Conservation (phyloP, 2,329 filamentous ascomycete species). For the Apiospora kogelbergensis region DNA sequence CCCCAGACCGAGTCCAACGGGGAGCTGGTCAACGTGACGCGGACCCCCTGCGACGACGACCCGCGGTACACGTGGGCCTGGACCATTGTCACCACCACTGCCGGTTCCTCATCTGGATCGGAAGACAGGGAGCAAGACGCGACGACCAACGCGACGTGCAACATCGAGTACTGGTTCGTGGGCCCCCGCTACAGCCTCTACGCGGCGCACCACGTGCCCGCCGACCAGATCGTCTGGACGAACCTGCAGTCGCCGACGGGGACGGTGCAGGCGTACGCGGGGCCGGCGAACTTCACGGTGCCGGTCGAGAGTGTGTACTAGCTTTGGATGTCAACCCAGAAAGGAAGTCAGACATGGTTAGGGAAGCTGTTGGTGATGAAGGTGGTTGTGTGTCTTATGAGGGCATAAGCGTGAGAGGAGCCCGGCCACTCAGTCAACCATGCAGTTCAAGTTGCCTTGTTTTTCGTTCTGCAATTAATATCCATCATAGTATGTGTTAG, state of each 20-base stretch:
- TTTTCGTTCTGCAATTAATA: too few species aligned
- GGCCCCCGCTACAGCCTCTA: background rate
- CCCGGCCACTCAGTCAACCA: too few species aligned
- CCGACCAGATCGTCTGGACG: slow-evolving; percentile 3
- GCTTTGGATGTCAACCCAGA: background rate
- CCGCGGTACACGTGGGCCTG: slow-evolving; percentile 1
- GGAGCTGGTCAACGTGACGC: background rate
- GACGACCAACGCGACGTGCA: background rate
- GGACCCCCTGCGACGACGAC: background rate
- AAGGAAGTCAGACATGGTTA: background rate
- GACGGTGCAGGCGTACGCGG: background rate
- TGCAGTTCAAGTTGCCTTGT: too few species aligned
- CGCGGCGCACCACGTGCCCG: background rate
- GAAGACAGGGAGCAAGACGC: too few species aligned
- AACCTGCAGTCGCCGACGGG: slow-evolving; percentile 8
- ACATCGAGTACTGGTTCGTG: slow-evolving; percentile 8
- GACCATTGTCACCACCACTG: background rate
- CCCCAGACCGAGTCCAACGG: background rate
- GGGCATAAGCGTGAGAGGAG: too few species aligned
- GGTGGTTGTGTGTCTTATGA: too few species aligned
- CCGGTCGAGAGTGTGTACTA: background rate
- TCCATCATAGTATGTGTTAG: too few species aligned
- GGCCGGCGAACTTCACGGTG: slow-evolving; percentile 5
- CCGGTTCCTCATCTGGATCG: too few species aligned
- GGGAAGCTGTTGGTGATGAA: background rate